These are phyloP conservation scores for Alternaria triticimaculans DNA, from an alignment of 2,329 filamentous ascomycete species.

Conservation along the genomic window DNA sequence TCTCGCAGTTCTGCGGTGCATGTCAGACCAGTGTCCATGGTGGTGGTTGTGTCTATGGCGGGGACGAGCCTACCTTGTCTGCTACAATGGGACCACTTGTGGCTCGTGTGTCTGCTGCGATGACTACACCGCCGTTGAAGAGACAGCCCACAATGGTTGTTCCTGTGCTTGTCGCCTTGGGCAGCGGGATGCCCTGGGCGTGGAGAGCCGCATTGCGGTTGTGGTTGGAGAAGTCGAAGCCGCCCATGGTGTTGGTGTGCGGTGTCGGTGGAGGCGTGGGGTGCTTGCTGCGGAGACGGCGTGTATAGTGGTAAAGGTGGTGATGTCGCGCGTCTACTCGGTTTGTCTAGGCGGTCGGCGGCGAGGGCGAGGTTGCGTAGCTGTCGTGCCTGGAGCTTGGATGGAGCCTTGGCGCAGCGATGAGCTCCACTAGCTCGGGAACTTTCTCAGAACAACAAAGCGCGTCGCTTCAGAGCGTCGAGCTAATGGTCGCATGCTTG, in stretches of 20 bases:
- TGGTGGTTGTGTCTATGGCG: not conserved
- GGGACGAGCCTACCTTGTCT: slow-evolving; percentile 72
- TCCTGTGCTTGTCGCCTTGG: slow-evolving; percentile 97
- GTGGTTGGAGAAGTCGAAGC: slow-evolving; percentile 91
- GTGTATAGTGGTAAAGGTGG: not conserved
- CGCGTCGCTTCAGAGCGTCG: slow-evolving; percentile 8
- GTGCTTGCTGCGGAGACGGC: not conserved
- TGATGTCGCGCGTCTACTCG: not conserved
- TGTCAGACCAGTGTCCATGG: slow-evolving; percentile 15
- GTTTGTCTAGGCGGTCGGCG: slow-evolving; percentile 1
- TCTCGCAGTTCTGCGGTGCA: slow-evolving; percentile 84
- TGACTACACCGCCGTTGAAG: slow-evolving; percentile 95
- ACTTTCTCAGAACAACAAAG: slow-evolving; percentile 26
- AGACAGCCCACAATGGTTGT: slow-evolving; percentile 98
- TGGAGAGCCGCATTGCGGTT: slow-evolving; percentile 98
- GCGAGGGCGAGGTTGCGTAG: slow-evolving; percentile 29
- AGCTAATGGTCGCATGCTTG: slow-evolving; percentile 25
- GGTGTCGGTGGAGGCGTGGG: not conserved
- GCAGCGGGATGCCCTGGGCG: slow-evolving; percentile 89
- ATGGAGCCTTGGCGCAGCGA: slow-evolving; percentile 15
- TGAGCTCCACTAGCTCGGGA: slow-evolving; percentile 10
- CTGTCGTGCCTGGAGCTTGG: slow-evolving; percentile 35
- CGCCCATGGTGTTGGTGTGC: slow-evolving; percentile 69
- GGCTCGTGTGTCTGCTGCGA: slow-evolving; percentile 96
- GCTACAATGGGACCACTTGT: slow-evolving; percentile 98